Percentiles rank a stretch among this genome's conserved stretches.
These are phyloP conservation scores for Xylariaceae sp. DNA, from an alignment of 2,329 filamentous ascomycete species.

Conservation along the genomic window DNA sequence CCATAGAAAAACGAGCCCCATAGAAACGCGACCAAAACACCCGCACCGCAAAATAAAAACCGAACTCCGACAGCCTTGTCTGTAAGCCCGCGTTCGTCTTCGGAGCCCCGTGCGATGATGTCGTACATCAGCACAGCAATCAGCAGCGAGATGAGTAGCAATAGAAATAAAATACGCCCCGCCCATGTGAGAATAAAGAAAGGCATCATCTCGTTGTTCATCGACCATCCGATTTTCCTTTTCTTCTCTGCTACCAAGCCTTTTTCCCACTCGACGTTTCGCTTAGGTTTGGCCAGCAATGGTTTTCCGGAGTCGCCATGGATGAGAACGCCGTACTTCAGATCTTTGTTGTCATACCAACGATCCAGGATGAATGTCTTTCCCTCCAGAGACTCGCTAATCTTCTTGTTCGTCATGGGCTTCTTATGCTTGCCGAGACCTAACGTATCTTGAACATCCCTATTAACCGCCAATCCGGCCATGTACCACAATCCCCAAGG, in stretches of 20 bases:
- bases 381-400: conserved; percentile 17
- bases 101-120: conserved; percentile 19
- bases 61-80: conserved; percentile 29
- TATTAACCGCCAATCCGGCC: conserved; percentile 28
- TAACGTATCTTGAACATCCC: no score
- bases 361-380: conserved; percentile 15
- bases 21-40: conserved; percentile 29
- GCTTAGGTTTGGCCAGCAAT: no score
- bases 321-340: conserved; percentile 21
- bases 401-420: not conserved
- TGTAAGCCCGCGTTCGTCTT: conserved; percentile 22
- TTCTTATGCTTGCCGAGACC: not conserved
- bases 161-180: conserved; percentile 21
- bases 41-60: conserved; percentile 32
- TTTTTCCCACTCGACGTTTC: conserved; percentile 2
- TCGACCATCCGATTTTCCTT: conserved; percentile 5
- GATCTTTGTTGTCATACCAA: conserved; percentile 17
- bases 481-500: conserved; percentile 38
- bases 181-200: conserved; percentile 25
- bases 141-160: conserved; percentile 16
- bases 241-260: conserved; percentile 7
- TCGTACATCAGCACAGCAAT: conserved; percentile 24
- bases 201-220: conserved; percentile 11
- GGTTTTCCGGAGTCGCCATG: no score
- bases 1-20: conserved; percentile 33